Percentiles rank a stretch among this genome's conserved stretches.
Conservation (phyloP, 225 moss, liverwort and hornwort species). For the Asterella californica region DNA sequence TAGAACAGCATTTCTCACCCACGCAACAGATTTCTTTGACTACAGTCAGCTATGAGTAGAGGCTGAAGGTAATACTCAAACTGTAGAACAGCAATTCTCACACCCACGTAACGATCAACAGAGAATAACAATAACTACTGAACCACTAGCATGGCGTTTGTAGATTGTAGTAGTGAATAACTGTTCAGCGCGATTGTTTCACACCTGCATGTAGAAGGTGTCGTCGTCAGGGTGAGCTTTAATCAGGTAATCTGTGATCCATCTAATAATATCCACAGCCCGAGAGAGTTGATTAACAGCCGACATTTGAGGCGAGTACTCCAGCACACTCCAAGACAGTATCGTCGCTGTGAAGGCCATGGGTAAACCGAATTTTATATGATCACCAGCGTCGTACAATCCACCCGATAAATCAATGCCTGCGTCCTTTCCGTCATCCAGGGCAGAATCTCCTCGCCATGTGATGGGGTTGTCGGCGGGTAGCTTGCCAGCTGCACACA, state of each 20-base stretch:
- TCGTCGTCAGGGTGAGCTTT: constrained; percentile 39
- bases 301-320: constrained; percentile 69
- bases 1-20: no score
- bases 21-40: no score
- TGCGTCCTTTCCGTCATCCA: constrained; percentile 59
- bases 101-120: no score
- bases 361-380: constrained; percentile 85
- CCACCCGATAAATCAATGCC: constrained; percentile 66
- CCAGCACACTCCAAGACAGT: constrained; percentile 82
- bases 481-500: constrained; percentile 63
- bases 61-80: no score
- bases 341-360: constrained; percentile 80
- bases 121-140: no score
- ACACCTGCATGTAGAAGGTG: constrained; percentile 55
- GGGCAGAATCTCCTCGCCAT: constrained; percentile 70
- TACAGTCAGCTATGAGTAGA: no score
- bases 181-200: not conserved
- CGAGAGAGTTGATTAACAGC: constrained; percentile 58
- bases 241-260: constrained; percentile 84
- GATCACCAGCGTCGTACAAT: constrained; percentile 84
- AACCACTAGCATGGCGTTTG: no score
- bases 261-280: constrained; percentile 74
- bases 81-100: no score
- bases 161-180: not conserved
- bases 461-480: constrained; percentile 56